Evolutionary conservation across 2,329 filamentous ascomycete genomes (phyloP).

Genomic region (Ceratocystis ficicola): DNA sequence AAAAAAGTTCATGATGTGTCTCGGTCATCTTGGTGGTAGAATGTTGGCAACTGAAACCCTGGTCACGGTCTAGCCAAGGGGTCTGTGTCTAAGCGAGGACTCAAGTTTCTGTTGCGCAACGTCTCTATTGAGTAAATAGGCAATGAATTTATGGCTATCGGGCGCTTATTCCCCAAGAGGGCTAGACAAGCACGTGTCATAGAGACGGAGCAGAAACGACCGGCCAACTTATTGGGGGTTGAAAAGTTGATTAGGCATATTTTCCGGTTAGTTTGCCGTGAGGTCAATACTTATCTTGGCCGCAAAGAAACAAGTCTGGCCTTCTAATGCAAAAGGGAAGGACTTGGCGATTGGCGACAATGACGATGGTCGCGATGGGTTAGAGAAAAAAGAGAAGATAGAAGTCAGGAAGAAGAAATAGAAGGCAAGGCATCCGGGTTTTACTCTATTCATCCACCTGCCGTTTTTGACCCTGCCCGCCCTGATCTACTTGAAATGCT

Average conservation of each 20-base stretch:
- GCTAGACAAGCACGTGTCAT: neutral
- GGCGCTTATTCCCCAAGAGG: neutral
- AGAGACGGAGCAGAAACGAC: neutral
- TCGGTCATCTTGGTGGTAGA: neutral
- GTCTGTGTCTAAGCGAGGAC: constrained; percentile 7
- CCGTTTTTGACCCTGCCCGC: neutral
- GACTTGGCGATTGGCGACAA: neutral
- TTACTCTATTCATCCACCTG: neutral
- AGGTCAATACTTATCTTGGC: too few species aligned
- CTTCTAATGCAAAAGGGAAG: too few species aligned
- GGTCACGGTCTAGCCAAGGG: neutral
- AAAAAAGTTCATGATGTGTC: neutral
- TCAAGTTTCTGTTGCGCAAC: constrained; percentile 3
- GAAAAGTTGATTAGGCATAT: neutral
- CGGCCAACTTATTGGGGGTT: neutral
- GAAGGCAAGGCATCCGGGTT: neutral
- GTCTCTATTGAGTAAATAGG: neutral
- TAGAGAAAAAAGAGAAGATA: neutral
- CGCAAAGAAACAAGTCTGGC: too few species aligned
- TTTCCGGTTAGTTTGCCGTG: neutral
- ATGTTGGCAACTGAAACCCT: neutral
- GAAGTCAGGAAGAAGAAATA: neutral
- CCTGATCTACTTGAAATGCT: neutral
- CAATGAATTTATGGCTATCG: neutral
- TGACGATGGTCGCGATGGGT: neutral